Evolutionary conservation across 768 basidiomycete genomes (phyloP).

Genomic region (Suillus weaverae): DNA sequence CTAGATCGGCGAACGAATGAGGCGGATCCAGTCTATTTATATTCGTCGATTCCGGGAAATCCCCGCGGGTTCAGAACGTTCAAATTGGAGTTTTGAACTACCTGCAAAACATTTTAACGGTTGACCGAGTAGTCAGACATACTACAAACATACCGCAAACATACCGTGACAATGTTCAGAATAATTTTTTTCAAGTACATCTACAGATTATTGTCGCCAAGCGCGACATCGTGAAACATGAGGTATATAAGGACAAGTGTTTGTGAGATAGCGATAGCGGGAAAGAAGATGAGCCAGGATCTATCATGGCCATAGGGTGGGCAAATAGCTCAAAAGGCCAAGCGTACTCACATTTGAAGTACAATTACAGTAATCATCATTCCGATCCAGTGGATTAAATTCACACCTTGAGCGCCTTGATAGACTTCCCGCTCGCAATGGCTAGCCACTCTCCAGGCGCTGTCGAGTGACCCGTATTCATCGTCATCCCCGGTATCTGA

Average conservation of each 20-base stretch:
- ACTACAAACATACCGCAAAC: background rate
- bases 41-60: background rate
- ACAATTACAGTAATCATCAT: background rate
- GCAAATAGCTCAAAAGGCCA: background rate
- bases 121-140: background rate
- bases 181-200: background rate
- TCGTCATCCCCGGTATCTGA: constrained; percentile 71
- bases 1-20: background rate
- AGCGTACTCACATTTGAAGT: background rate
- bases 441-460: constrained; percentile 86
- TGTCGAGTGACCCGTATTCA: constrained; percentile 73
- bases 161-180: background rate
- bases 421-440: constrained; percentile 76
- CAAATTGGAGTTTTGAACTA: no score
- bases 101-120: no score
- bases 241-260: background rate
- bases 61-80: background rate
- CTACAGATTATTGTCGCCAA: background rate
- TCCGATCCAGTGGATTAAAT: background rate
- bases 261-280: background rate
- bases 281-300: background rate
- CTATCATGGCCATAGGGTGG: background rate
- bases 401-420: constrained; percentile 82
- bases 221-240: background rate
- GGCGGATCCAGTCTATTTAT: background rate